Evolutionary conservation across 352 stramenopile genomes (phyloP).

Genomic region (Globisporangium paddicum): DNA sequence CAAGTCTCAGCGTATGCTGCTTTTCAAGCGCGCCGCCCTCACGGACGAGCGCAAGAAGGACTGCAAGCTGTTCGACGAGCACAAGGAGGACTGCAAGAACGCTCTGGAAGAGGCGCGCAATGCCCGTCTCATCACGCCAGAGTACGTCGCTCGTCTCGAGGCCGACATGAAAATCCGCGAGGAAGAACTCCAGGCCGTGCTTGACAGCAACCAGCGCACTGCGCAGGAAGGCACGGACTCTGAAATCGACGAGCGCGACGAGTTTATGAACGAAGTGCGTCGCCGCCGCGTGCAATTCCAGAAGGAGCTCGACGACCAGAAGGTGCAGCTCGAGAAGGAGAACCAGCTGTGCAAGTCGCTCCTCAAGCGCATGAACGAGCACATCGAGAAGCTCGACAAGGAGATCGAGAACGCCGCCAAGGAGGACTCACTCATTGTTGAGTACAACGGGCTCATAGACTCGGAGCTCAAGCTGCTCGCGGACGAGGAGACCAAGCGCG

Average conservation of each 20-base stretch:
- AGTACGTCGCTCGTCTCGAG: slow-evolving; percentile 81
- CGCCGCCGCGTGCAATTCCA: slow-evolving; percentile 75
- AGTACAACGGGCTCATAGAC: slow-evolving; percentile 70
- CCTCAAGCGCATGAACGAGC: slow-evolving; percentile 78
- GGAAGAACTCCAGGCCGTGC: slow-evolving; percentile 63
- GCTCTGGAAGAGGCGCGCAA: slow-evolving; percentile 69
- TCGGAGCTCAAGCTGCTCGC: slow-evolving; percentile 69
- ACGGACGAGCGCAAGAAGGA: slow-evolving; percentile 84
- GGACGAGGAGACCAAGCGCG: slow-evolving; percentile 81
- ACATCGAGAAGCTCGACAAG: slow-evolving; percentile 73
- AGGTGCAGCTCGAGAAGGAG: slow-evolving; percentile 68
- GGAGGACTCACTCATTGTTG: slow-evolving; percentile 68
- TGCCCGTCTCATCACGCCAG: slow-evolving; percentile 67
- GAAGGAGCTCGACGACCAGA: slow-evolving; percentile 78
- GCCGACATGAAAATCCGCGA: slow-evolving; percentile 83
- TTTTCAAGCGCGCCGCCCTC: slow-evolving; percentile 83
- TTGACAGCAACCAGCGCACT: slow-evolving; percentile 85
- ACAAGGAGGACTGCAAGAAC: slow-evolving; percentile 81
- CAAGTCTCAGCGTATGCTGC: slow-evolving; percentile 81
- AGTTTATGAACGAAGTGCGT: slow-evolving; percentile 88
- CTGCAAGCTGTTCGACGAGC: slow-evolving; percentile 75
- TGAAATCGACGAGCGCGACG: slow-evolving; percentile 76
- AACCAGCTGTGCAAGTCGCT: slow-evolving; percentile 76
- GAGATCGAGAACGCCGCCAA: slow-evolving; percentile 70
- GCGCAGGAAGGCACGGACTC: slow-evolving; percentile 64